Percentiles rank a stretch among this genome's conserved stretches.
These are phyloP conservation scores for Apiotrichum siamense DNA, from an alignment of 1,284 basidiomycete genomes.

Conservation along the genomic window DNA sequence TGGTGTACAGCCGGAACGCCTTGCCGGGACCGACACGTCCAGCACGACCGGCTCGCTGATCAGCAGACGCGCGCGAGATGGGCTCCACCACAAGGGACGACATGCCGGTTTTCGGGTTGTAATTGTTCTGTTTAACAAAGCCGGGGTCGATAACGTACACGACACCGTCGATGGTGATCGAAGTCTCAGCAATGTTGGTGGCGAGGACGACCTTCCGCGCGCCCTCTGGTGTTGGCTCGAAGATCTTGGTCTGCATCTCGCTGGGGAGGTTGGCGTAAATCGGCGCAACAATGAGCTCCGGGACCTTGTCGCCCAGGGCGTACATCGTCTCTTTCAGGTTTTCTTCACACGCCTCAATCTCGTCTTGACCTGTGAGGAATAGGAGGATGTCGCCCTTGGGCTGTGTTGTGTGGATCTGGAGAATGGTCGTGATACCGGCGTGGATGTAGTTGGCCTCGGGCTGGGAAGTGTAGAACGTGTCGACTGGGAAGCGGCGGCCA, in stretches of 20 bases:
- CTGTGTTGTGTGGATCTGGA: constrained; percentile 98
- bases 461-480: constrained; percentile 96
- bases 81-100: constrained; percentile 89
- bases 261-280: constrained; percentile 97
- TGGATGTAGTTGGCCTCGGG: constrained; percentile 98
- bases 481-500: constrained; percentile 93
- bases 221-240: constrained; percentile 94
- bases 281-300: constrained; percentile 89
- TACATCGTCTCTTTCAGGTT: constrained; percentile 91
- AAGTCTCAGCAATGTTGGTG: constrained; percentile 98
- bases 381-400: constrained; percentile 97
- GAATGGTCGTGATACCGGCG: constrained; percentile 95
- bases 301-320: constrained; percentile 90
- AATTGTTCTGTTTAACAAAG: constrained; percentile 96
- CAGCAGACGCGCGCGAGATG: constrained; percentile 91
- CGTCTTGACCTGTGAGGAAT: constrained; percentile 97
- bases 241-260: constrained; percentile 99
- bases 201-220: constrained; percentile 95
- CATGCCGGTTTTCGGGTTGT: constrained; percentile 95
- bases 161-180: constrained; percentile 94
- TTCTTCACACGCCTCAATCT: constrained; percentile 95
- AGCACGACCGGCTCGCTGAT: constrained; percentile 93
- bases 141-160: constrained; percentile 98
- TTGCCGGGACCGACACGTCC: constrained; percentile 98
- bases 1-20: constrained; percentile 75